These are phyloP conservation scores for Paecilomyces sp. DNA, from an alignment of 2,329 filamentous ascomycete species.

Conservation along the genomic window DNA sequence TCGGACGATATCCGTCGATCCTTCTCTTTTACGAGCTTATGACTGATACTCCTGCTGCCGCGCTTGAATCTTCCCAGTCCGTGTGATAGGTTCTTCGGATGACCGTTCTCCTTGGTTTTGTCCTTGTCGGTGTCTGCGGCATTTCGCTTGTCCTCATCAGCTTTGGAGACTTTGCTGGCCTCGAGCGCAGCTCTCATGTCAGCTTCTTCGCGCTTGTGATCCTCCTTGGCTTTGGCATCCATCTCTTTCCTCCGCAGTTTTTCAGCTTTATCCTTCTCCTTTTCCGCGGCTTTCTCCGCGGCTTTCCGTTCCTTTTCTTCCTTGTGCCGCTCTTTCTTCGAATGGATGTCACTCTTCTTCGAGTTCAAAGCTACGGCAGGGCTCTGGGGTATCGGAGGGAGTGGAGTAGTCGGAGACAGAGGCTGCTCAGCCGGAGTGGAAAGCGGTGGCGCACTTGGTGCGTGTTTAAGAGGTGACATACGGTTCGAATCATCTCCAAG, in stretches of 20 bases:
- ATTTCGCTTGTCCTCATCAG: conserved; percentile 42
- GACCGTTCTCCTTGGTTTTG: conserved; percentile 33
- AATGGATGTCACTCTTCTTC: conserved; percentile 58
- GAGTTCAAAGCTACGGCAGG: conserved; percentile 32
- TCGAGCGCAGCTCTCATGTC: conserved; percentile 59
- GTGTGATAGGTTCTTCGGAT: conserved; percentile 33
- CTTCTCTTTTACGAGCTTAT: conserved; percentile 51
- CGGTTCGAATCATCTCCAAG: conserved; percentile 28
- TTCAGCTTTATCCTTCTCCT: conserved; percentile 45
- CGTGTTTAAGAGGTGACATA: conserved; percentile 23
- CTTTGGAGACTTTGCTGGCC: conserved; percentile 57
- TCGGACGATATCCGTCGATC: conserved; percentile 23
- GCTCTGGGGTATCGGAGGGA: conserved; percentile 25
- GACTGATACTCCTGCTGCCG: conserved; percentile 70
- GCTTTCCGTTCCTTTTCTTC: conserved; percentile 54
- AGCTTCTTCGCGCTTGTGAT: conserved; percentile 47
- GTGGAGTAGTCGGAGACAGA: conserved; percentile 10
- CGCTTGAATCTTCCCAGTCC: conserved; percentile 60
- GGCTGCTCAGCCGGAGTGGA: conserved; percentile 28
- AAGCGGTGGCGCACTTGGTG: conserved; percentile 43
- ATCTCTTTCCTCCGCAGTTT: conserved; percentile 49
- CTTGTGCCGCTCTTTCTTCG: conserved; percentile 59
- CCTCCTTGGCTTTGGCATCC: conserved; percentile 46
- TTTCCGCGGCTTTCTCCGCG: conserved; percentile 36
- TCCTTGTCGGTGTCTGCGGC: conserved; percentile 21